phyloP scores from a whole-genome alignment of 1,284 basidiomycete species.

The Malassezia caprae region DNA sequence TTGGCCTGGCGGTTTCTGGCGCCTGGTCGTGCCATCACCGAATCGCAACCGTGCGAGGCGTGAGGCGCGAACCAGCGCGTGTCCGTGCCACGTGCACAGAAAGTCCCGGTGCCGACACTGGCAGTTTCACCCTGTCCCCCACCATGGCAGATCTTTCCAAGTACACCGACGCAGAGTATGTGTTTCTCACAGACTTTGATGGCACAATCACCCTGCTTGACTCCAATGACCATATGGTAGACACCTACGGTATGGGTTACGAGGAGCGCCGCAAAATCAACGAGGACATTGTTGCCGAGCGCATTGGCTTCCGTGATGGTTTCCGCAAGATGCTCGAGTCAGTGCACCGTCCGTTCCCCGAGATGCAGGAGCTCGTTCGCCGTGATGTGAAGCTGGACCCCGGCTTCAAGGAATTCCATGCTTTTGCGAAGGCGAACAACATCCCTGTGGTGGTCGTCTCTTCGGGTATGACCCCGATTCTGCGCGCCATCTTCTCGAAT shows the following conservation, averaged over 20 bases:
- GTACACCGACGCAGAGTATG: constrained; percentile 40
- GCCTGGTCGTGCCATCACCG: background rate
- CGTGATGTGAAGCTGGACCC: constrained; percentile 44
- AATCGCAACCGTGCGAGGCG: background rate
- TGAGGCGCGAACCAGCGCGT: background rate
- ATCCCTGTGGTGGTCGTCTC: constrained; percentile 46
- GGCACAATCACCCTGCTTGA: constrained; percentile 43
- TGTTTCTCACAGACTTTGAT: constrained; percentile 47
- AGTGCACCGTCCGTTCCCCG: constrained; percentile 38
- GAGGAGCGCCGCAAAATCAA: constrained; percentile 46
- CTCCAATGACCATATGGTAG: constrained; percentile 49
- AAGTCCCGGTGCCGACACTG: background rate
- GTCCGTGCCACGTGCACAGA: background rate
- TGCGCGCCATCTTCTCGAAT: constrained; percentile 45
- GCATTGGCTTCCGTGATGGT: constrained; percentile 41
- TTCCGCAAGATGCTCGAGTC: constrained; percentile 45
- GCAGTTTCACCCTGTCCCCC: background rate
- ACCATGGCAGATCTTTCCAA: constrained; percentile 18
- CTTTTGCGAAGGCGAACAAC: constrained; percentile 42
- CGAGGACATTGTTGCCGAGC: constrained; percentile 43
- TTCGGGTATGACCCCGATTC: constrained; percentile 46
- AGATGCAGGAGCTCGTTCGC: constrained; percentile 44
- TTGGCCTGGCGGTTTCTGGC: constrained; percentile 7
- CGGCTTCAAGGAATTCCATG: constrained; percentile 48
- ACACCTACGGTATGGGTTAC: constrained; percentile 47